These are phyloP conservation scores for Nemania sp. DNA, from an alignment of 2,329 filamentous ascomycete genomes.

Conservation along the genomic window DNA sequence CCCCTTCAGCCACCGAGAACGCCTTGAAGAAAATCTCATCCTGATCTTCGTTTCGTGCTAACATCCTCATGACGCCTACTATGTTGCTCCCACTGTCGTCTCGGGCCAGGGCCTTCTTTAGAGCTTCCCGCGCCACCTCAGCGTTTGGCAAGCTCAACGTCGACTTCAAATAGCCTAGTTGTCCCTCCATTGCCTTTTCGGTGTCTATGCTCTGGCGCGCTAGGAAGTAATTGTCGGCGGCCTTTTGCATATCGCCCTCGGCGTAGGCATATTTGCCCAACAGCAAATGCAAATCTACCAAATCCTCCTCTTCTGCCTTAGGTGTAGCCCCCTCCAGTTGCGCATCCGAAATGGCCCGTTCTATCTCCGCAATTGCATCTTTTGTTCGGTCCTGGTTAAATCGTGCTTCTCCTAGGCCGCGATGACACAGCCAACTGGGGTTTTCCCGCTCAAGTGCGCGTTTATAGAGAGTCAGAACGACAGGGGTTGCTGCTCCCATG, in stretches of 20 bases:
- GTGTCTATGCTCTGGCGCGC: constrained; percentile 6
- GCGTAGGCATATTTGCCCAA: constrained; percentile 16
- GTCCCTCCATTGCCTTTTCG: constrained; percentile 4
- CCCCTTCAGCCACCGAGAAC: constrained; percentile 19
- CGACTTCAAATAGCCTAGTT: constrained; percentile 18
- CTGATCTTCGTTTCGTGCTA: constrained; percentile 23
- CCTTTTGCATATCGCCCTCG: not conserved
- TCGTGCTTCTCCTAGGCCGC: constrained; percentile 16
- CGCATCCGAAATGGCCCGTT: constrained; percentile 17
- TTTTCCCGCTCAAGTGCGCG: constrained; percentile 22
- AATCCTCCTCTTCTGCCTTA: constrained; percentile 19
- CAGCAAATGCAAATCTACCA: constrained; percentile 23
- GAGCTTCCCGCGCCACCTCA: constrained; percentile 3
- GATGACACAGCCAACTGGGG: constrained; percentile 28
- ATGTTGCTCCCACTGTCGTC: constrained; percentile 13
- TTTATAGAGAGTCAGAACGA: constrained; percentile 17
- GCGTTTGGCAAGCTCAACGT: constrained; percentile 3
- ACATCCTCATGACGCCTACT: constrained; percentile 20
- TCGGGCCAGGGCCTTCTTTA: constrained; percentile 3
- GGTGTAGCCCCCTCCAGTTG: constrained; percentile 17
- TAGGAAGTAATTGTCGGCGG: constrained; percentile 12
- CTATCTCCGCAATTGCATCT: constrained; percentile 14
- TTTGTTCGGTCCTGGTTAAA: constrained; percentile 2
- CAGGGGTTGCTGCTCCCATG: not conserved
- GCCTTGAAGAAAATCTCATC: constrained; percentile 23